These are phyloP conservation scores for Plasmodium cynomolgi DNA, from an alignment of 169 alveolate genomes.

Conservation along the genomic window DNA sequence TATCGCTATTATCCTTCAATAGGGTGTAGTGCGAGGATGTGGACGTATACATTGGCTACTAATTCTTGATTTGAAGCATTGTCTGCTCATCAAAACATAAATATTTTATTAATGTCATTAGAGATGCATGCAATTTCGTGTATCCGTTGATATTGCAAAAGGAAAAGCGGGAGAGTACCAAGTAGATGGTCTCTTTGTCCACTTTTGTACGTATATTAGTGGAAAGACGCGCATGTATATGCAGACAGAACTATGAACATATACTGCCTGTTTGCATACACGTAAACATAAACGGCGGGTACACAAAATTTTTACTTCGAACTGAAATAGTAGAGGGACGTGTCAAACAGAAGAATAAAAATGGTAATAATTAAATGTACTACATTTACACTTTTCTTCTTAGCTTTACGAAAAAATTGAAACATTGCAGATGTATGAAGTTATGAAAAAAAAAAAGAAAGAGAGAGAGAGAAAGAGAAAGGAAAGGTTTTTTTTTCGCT, in stretches of 20 bases:
- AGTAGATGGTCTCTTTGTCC: neutral
- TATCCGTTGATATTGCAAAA: too few relatives aligned
- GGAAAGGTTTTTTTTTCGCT: too few relatives aligned
- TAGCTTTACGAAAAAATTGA: neutral
- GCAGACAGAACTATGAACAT: neutral
- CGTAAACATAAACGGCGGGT: too few relatives aligned
- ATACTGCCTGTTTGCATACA: too few relatives aligned
- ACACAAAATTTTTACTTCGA: neutral
- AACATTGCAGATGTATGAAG: too few relatives aligned
- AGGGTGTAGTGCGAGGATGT: neutral
- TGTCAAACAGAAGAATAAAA: neutral
- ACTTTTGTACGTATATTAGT: neutral
- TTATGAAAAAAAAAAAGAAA: too few relatives aligned
- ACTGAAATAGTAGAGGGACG: neutral
- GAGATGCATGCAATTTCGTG: too few relatives aligned
- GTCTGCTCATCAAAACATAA: too few relatives aligned
- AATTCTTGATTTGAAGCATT: neutral
- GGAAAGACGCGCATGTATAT: neutral
- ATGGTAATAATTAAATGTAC: neutral
- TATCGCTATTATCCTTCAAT: slow-evolving; percentile 1
- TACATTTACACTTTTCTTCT: neutral
- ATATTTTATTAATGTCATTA: too few relatives aligned
- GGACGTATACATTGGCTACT: neutral
- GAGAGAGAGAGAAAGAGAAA: too few relatives aligned
- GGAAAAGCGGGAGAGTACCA: too few relatives aligned